These are phyloP conservation scores for Gnetum montanum DNA, from an alignment of 75 land plant genomes.

Conservation along the genomic window DNA sequence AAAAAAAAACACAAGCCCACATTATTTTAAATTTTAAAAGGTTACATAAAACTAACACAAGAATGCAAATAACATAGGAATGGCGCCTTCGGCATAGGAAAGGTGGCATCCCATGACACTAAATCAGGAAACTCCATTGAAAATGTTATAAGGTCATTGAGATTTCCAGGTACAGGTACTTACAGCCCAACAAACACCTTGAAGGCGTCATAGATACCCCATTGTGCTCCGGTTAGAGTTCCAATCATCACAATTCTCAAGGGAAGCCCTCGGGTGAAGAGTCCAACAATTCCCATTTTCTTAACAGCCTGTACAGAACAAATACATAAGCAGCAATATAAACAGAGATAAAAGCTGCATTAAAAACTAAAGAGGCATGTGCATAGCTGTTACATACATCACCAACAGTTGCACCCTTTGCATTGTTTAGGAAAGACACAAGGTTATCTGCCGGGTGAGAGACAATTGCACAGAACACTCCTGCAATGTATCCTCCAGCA, in stretches of 20 bases:
- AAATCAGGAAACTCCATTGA: too few relatives aligned
- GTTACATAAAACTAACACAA: too few relatives aligned
- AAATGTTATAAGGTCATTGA: too few relatives aligned
- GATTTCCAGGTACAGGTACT: too few relatives aligned
- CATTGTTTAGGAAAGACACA: slow-evolving; percentile 83
- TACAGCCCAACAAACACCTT: slow-evolving; percentile 46
- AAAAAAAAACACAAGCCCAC: too few relatives aligned
- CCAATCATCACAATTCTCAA: slow-evolving; percentile 39
- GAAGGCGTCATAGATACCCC: slow-evolving; percentile 47
- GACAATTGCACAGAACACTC: slow-evolving; percentile 75
- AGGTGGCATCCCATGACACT: too few relatives aligned
- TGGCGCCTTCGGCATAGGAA: too few relatives aligned
- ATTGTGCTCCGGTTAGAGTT: slow-evolving; percentile 42
- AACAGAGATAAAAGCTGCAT: not conserved
- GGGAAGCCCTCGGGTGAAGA: slow-evolving; percentile 40
- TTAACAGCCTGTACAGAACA: slow-evolving; percentile 33
- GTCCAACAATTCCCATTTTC: slow-evolving; percentile 21
- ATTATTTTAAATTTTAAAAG: too few relatives aligned
- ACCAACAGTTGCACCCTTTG: slow-evolving; percentile 70
- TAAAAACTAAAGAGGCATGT: not conserved
- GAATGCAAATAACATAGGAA: too few relatives aligned
- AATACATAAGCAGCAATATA: not conserved
- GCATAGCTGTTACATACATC: slow-evolving; percentile 25
- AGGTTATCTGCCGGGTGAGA: slow-evolving; percentile 90
- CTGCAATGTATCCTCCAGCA: slow-evolving; percentile 85